Evolutionary conservation across 345 rosid species (phyloP), one percentile per base, ranked within the genome.

Genomic region (Citrus inodora): DNA sequence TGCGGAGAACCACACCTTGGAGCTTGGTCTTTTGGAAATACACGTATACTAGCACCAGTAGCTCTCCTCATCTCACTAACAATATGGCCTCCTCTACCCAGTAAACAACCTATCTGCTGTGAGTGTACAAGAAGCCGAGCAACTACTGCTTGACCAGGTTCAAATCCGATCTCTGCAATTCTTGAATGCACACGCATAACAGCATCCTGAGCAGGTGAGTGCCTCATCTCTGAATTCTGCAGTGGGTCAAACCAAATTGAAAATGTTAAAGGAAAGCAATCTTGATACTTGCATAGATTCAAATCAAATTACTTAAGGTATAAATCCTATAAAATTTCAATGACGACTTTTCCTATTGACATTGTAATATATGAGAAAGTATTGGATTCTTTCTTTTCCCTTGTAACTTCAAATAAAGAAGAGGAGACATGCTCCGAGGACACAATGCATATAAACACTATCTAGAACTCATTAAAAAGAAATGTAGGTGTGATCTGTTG

Each of bases 121-220:
- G 92, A 83, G 69, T 86, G 92, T 68, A 91, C 88, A 75, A 91
- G 90, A 82, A 92, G 97, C 78, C 93, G 85, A 28, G 91, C 97
- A 80, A 88, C 83, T 85, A 88, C 89, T 14, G 95, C 85, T 35
- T 85, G 78, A 80, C 89, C 88, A 70, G 89, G 92, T 70, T 92
- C 97, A 83, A 86, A 91, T 60, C 93, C 95, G 79, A 91, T 90
- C 83, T 92, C 95, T 4, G 90, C 90, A 73, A 91, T 83, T 87
- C 92, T 85, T 48, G 86, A 82, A 70, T 88, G 90, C 80, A 92
- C 94, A 30, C 93, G 86, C 81, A 92, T 88, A 76, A 91, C 92
- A 65, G 90, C 95, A 77, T 90, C 92, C 78, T 88, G 97, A 38
- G 93, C 95, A 40, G 91, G 89, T 81, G 97, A 92, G 58, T 85